Base-by-base conservation (phyloP, 148 eudicot genomes). In the Spergularia marina region DNA sequence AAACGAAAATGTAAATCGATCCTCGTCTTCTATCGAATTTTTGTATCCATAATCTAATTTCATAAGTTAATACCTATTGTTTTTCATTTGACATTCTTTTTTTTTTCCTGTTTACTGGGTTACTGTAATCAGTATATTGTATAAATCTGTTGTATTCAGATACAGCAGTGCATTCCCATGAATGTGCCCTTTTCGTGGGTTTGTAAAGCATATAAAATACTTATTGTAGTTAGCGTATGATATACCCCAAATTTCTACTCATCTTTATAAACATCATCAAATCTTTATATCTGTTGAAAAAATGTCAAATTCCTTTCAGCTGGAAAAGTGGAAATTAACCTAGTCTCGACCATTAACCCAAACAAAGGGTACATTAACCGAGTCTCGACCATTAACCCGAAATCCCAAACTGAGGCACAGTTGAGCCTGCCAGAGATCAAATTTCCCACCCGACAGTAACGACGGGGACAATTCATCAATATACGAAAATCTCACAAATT, bases 61-160 rank as follows among this genome's bases (percentile, higher is more conserved):
- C 44, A 3, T n/a, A 62, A 36, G 2, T 6, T 14, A 25, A 54
- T 54, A 74, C 52, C 10, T n/a, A 30, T 30, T 30, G 20, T n/a
- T 52, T 39, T 64, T 75, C 49, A 40, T 39, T 30, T 15, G 12
- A 4, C 9, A 12, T 16, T 63, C 2, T 34, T 30, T 34, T 57
- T 57, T 44, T 44, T 9, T 6, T 44, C 4, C 18, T 1, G 0
- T 57, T 57, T 57, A 17, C 36, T 21, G 36, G 63, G 36, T 59
- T 39, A 61, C 53, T 79, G 72, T 78, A 74, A 67, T 56, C 71
- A 65, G 71, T 53, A 75, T 72, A 56, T 56, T 78, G 81, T 72
- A 72, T 54, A 72, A 73, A 73, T 18, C 54, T 68, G 63, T 70
- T 68, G 62, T 66, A 66, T 40, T 20, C 60, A 51, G 72, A 78